Evolutionary conservation across 208 protist species (phyloP), one percentile per base, ranked within the genome.

Genomic region (Acanthamoeba healyi): DNA sequence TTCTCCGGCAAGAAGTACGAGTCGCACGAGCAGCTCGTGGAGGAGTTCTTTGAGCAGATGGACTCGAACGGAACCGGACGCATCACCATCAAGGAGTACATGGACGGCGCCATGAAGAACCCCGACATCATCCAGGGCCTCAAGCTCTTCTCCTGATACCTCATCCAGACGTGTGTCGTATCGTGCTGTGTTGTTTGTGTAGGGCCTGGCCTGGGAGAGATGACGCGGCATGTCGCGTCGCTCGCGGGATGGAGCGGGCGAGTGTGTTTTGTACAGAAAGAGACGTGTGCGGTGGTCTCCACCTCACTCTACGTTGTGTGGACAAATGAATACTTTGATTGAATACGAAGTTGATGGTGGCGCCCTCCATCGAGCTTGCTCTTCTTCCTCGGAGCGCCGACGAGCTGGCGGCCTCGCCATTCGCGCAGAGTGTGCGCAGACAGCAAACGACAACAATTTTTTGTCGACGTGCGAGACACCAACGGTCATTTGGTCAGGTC

Each of bases 121-220:
- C 94, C 95, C 24, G 96, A 97, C 82, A 96, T 97, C 24, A 94
- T 97, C 56, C 81, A 95, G 72, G 96, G 96, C 56, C 92, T 97
- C 58, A 95, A 87, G 29, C 79, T 94, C 44, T 87, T 94, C 42
- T 61, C 63, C 22, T 94, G 58, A 94, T 19, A 1, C 56, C 6
- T 0, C 24, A 26, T 40, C 19, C 56, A n/a, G 54, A 32, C 9
- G 42, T 51, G 34, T 44, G 14, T 82, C 22, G 6, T 51, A 40
- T 12, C 72, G 72, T 84, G 74, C n/a, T 2, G 9, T 49, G 44
- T 49, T 49, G 44, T 49, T 49, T 49, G 44, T 49, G 44, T 49
- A 49, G 44, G n/a, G n/a, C n/a, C n/a, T n/a, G n/a, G n/a, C n/a
- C n/a, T n/a, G n/a, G n/a, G 44, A 49, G 44, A 49, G 44, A 49